Base-by-base conservation (phyloP, 768 basidiomycete genomes). In the Lyophyllum semitale region DNA sequence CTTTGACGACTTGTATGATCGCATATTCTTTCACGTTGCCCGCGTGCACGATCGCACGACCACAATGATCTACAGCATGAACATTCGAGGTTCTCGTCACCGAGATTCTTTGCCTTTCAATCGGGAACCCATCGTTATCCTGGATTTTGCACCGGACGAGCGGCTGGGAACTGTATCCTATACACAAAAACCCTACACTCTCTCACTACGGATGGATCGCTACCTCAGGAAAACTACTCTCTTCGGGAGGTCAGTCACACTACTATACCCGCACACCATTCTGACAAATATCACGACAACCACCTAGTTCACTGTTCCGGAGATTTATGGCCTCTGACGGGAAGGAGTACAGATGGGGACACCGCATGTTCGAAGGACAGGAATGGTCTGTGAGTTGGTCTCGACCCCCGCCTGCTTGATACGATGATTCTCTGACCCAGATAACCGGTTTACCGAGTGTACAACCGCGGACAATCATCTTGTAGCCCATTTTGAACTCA, bases 1-100 rank as follows among this genome's bases (percentile, higher is more conserved):
- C 74, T 90, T 84, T 58, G 87, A 89, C 65, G 89, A 91, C 61
- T 81, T 89, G 60, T 91, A 90, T 65, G 89, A 91, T 69, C 82
- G 89, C 51, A 71, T 84, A 59, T 90, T 88, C 73, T 78, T 87
- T 48, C 86, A 84, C 54, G 77, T 90, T 30, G 69, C 79, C 5
- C 78, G 81, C 3, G 69, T 74, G 20, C 80, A 84, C 4, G 77
- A 77, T 11, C 66, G 65, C 12, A 63, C 68, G 22, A 71, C 72
- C 0, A 78, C 84, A 8, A 81, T 81, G 66, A 79, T 91, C 48
- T 88, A 87, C 67, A 77, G 79, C 62, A 88, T 89, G 80, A 77
- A 77, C 41, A 80, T 83, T 45, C 84, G 88, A 17, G 82, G 85
- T 43, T 81, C 85, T 20, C 80, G 83, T 9, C 78, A 81, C 53